Evolutionary conservation across 768 basidiomycete species (phyloP).

Genomic region (Boletus tomentosulus): DNA sequence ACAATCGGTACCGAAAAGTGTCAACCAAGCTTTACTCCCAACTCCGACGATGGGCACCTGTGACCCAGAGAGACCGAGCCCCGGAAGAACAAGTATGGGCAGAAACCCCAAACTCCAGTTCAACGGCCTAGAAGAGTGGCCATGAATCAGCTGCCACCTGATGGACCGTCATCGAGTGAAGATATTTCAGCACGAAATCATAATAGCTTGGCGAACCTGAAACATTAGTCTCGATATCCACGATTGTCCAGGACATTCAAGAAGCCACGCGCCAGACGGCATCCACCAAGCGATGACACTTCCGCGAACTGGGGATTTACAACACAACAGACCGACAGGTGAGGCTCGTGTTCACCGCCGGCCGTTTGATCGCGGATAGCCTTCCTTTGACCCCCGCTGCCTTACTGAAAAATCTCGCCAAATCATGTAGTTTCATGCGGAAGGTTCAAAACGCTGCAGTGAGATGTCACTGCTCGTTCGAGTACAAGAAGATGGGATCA

Average conservation of each 20-base stretch:
- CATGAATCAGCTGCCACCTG: not conserved
- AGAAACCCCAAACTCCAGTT: no score
- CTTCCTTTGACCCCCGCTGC: not conserved
- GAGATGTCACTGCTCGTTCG: not conserved
- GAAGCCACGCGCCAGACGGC: not conserved
- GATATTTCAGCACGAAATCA: not conserved
- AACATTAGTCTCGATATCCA: not conserved
- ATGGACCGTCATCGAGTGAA: not conserved
- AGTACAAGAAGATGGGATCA: not conserved
- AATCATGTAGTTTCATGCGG: not conserved
- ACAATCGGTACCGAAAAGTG: not conserved
- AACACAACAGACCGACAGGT: not conserved
- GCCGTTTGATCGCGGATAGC: not conserved
- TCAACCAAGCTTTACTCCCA: not conserved
- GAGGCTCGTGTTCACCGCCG: not conserved
- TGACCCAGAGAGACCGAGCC: no score
- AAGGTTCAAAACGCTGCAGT: not conserved
- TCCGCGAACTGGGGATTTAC: not conserved
- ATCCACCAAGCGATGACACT: not conserved
- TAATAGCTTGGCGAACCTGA: not conserved
- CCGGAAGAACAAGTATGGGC: no score
- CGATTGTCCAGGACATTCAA: not conserved
- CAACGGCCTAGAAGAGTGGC: not conserved
- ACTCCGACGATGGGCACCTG: not conserved
- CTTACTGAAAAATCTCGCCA: no score